These are phyloP conservation scores for Cryptococcus sp. DNA, from an alignment of 1,284 basidiomycete genomes.

Conservation along the genomic window DNA sequence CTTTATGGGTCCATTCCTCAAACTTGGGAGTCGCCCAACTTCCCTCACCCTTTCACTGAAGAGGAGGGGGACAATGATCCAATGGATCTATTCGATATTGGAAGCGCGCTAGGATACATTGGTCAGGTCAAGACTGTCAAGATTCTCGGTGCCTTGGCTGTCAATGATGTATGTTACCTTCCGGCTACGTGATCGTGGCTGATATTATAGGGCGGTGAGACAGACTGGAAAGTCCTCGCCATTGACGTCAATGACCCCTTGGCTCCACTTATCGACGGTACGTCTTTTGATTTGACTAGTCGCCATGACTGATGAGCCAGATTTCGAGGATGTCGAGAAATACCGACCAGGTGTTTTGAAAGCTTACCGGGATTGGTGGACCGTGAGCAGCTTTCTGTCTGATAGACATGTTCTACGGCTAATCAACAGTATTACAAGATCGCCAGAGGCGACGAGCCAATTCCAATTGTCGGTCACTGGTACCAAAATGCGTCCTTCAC, in stretches of 20 bases:
- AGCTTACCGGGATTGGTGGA: slow-evolving; percentile 12
- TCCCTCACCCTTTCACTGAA: slow-evolving; percentile 9
- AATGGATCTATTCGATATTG: slow-evolving; percentile 13
- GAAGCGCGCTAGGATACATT: slow-evolving; percentile 8
- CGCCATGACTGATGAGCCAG: not conserved
- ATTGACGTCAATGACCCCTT: slow-evolving; percentile 12
- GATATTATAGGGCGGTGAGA: slow-evolving; percentile 5
- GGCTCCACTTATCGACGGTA: slow-evolving; percentile 6
- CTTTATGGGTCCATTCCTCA: slow-evolving; percentile 11
- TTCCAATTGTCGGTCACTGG: slow-evolving; percentile 10
- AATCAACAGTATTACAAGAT: slow-evolving; percentile 9
- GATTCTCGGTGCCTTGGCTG: slow-evolving; percentile 7
- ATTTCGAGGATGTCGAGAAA: slow-evolving; percentile 7
- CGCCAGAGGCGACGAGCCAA: slow-evolving; percentile 7
- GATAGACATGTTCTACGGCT: not conserved
- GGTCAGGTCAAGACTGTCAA: slow-evolving; percentile 14
- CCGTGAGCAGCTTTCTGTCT: slow-evolving; percentile 2
- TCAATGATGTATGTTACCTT: slow-evolving; percentile 7
- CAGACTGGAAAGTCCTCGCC: slow-evolving; percentile 11
- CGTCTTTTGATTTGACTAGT: too few species aligned
- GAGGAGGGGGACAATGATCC: slow-evolving; percentile 9
- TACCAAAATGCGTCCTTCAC: slow-evolving; percentile 6
- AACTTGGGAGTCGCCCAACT: slow-evolving; percentile 11
- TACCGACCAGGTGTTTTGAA: slow-evolving; percentile 7
- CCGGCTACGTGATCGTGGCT: not conserved